Base-by-base conservation (phyloP, 1,284 basidiomycete species). In the Ganoderma boninense region DNA sequence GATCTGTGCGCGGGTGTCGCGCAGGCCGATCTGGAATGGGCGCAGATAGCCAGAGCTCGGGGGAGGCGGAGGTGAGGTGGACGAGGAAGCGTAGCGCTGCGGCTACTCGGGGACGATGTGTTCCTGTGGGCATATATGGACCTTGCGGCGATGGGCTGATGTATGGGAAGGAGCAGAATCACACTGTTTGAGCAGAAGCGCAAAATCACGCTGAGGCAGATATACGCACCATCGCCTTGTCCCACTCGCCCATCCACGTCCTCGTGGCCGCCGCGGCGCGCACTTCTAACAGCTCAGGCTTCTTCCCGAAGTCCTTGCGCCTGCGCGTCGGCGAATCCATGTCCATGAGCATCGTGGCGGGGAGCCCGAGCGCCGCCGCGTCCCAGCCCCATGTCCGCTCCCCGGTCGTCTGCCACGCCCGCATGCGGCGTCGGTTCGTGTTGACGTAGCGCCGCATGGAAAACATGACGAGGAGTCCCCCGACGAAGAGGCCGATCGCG, bases 401-500 rank as follows among this genome's bases (percentile, higher is more conserved):
- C 13, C 62, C 32, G 52, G 64, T 46, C 35, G 38, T 56, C 29
- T 57, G 59, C 67, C 64, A 69, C 13, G 42, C 38, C 32, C 62
- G 69, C 14, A 65, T 64, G 56, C 72, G 71, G 56, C 69, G 63
- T 13, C 69, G 59, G 64, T 60, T 66, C 52, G 44, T 46, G n/a
- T 69, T 66, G 52, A 72, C 70, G 35, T 71, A 76, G 29, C 76
- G 73, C 42, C 78, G 76, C 66, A 78, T 71, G 40, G 73, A 74
- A 40, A 78, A 69, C 76, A 77, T 74, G 40, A 76, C 75, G 46
- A 79, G 60, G 57, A 77, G 69, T 2, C 78, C 78, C 1, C 76
- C 78, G 38, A 74, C 67, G 65, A 79, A 78, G 32, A 79, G 73
- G 29, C 77, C 77, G 11, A 79, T 70, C 18, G 77, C 78, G 43